phyloP scores from a whole-genome alignment of 345 rosid genomes.

The Trapa bicornis region DNA sequence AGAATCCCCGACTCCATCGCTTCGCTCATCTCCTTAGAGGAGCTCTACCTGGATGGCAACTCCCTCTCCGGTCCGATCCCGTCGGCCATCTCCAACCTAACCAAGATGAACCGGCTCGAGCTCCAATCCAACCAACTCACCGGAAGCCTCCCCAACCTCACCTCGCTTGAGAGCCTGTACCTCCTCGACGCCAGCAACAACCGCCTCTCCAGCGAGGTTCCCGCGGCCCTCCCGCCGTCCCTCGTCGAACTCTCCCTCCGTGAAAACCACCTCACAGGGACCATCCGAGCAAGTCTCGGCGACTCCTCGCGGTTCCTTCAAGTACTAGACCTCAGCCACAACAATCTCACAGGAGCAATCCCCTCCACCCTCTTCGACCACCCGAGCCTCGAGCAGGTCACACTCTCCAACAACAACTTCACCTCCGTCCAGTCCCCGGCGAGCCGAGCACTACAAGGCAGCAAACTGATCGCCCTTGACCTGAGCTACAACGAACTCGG shows the following conservation, averaged over 20 bases:
- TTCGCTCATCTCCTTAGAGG: conserved; percentile 40
- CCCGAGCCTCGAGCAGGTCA: conserved; percentile 43
- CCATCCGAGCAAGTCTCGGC: conserved; percentile 31
- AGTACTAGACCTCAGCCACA: conserved; percentile 61
- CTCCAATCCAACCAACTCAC: conserved; percentile 53
- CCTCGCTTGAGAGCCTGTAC: conserved; percentile 37
- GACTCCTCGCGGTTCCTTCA: conserved; percentile 22
- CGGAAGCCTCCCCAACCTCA: conserved; percentile 52
- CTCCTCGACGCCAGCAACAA: conserved; percentile 65
- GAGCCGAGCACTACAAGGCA: conserved; percentile 11
- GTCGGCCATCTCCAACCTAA: conserved; percentile 30
- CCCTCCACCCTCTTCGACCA: conserved; percentile 46
- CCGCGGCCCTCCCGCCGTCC: conserved; percentile 32
- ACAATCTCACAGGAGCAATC: conserved; percentile 41
- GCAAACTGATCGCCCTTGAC: conserved; percentile 39
- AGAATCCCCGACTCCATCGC: conserved; percentile 47
- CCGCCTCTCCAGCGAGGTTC: conserved; percentile 42
- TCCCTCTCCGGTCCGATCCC: conserved; percentile 46
- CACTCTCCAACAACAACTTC: conserved; percentile 53
- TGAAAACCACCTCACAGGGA: conserved; percentile 46
- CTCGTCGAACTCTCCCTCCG: conserved; percentile 60
- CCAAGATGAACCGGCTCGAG: conserved; percentile 49
- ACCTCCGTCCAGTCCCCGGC: conserved; percentile 44
- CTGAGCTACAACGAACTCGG: conserved; percentile 21
- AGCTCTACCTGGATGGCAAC: conserved; percentile 60